Percentiles rank a stretch among this genome's conserved stretches.
These are phyloP conservation scores for Leishmania guyanensis DNA, from an alignment of 208 protist genomes.

Conservation along the genomic window DNA sequence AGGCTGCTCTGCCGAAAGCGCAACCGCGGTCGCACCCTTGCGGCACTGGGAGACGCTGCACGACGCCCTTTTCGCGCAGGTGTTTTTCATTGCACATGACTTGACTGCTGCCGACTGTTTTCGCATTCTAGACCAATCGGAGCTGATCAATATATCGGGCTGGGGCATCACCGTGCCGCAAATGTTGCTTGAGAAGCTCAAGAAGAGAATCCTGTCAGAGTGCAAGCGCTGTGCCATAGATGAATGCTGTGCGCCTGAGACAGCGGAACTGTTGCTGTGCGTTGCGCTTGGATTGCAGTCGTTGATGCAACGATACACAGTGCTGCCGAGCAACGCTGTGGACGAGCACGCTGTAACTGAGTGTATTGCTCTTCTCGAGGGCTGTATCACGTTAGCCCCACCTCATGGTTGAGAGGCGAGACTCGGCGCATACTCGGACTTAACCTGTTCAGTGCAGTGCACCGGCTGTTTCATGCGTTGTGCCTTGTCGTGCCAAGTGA, in stretches of 20 bases:
- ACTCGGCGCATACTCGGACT: too few relatives aligned
- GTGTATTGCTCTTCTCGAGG: constrained; percentile 16
- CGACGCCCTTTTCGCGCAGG: constrained; percentile 61
- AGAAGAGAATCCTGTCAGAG: constrained; percentile 37
- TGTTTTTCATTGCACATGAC: constrained; percentile 36
- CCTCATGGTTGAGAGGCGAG: not conserved
- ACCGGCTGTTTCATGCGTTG: not conserved
- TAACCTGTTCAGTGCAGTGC: not conserved
- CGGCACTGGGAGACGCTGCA: constrained; percentile 44
- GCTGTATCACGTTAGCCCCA: not conserved
- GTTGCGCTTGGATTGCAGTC: constrained; percentile 33
- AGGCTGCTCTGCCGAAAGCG: constrained; percentile 12
- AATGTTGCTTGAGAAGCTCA: constrained; percentile 54
- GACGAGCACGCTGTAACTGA: constrained; percentile 29
- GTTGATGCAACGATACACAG: constrained; percentile 39
- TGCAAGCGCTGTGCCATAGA: constrained; percentile 10
- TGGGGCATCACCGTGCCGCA: constrained; percentile 41
- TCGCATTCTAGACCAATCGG: constrained; percentile 48
- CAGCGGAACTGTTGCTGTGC: constrained; percentile 22
- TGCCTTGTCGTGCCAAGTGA: not conserved
- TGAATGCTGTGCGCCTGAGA: constrained; percentile 1
- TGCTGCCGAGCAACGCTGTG: constrained; percentile 34
- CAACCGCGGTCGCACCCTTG: constrained; percentile 1
- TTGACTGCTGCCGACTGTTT: constrained; percentile 49
- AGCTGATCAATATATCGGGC: constrained; percentile 55